Evolutionary conservation across 176 grass and related monocot genomes (phyloP), one percentile per base, ranked within the genome.

Genomic region (Triticum dicoccoides): DNA sequence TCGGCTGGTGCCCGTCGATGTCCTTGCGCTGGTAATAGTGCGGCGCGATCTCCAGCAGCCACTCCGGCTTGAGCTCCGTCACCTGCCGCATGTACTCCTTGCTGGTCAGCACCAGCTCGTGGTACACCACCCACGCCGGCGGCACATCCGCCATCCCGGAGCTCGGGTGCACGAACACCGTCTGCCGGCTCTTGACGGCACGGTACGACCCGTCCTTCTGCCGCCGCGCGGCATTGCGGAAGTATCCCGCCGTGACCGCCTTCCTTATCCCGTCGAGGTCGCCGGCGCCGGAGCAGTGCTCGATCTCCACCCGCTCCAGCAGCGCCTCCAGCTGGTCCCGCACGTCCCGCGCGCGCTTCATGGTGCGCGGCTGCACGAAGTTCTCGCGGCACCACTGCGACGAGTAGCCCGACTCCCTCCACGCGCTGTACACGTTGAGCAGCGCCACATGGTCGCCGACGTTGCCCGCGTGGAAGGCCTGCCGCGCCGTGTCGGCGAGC

Each of bases 301-400:
- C 78, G 39, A 92, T 84, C 80, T 95, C 87, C 83, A 95, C 80
- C 71, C 90, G 91, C 42, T 86, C 74, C 41, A 95, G 81, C n/a
- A 95, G 83, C 49, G 65, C 64, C 34, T 52, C 78, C 33, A 95
- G 88, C 88, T 95, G 90, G 69, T 92, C 83, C 41, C 88, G 80
- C 20, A 95, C 83, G 76, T 92, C 86, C 42, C 87, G 61, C 5
- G 93, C 85, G 37, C 82, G 64, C 69, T 79, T 82, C 78, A 95
- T 85, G 20, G 79, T 82, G 82, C 88, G 88, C 35, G 67, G 4
- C 56, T 95, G 80, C 69, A 94, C 76, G 84, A 89, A 94, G 79
- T 89, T 89, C n/a, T 94, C 92, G 9, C 61, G 63, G 75, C 90
- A 94, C 92, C 90, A 94, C 54, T 90, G 87, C 47, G 92, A 3